These are phyloP conservation scores for Mortierella sp. DNA, from an alignment of 371 early-diverging fungal genomes.

Conservation along the genomic window DNA sequence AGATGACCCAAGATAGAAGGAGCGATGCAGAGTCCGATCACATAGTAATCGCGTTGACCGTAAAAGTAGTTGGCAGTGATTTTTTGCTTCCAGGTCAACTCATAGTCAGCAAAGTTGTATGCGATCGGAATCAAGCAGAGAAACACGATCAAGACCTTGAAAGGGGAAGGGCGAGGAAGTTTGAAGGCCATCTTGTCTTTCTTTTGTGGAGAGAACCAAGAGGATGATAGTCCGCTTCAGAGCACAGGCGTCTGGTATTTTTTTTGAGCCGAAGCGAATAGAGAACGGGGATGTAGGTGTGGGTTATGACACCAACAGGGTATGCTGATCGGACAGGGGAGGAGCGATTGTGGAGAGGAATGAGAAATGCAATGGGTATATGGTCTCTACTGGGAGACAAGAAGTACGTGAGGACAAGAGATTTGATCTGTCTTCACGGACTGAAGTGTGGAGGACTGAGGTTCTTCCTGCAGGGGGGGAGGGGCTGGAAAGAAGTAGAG, in stretches of 20 bases:
- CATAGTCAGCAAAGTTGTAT: constrained; percentile 32
- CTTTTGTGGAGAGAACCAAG: no score
- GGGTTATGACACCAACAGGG: no score
- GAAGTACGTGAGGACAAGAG: no score
- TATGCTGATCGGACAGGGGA: background rate
- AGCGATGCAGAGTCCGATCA: constrained; percentile 26
- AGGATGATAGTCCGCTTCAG: no score
- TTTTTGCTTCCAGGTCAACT: constrained; percentile 25
- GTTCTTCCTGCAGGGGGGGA: background rate
- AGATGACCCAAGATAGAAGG: constrained; percentile 40
- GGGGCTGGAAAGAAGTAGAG: background rate
- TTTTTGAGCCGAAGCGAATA: no score
- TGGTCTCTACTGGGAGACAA: background rate
- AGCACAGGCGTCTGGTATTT: no score
- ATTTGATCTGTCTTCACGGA: background rate
- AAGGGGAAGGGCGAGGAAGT: constrained; percentile 21
- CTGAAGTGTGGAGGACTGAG: background rate
- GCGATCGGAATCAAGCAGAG: constrained; percentile 35
- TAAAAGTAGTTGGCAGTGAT: constrained; percentile 27
- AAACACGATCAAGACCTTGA: constrained; percentile 34
- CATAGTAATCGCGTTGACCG: constrained; percentile 39
- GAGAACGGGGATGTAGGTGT: no score
- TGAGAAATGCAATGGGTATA: background rate
- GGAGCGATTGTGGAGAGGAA: constrained; percentile 12
- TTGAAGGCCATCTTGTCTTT: constrained; percentile 11